Percentiles rank a stretch among this genome's conserved stretches.
Conservation (phyloP, 164 flowering plant genomes). For the Euptelea pleiosperma region DNA sequence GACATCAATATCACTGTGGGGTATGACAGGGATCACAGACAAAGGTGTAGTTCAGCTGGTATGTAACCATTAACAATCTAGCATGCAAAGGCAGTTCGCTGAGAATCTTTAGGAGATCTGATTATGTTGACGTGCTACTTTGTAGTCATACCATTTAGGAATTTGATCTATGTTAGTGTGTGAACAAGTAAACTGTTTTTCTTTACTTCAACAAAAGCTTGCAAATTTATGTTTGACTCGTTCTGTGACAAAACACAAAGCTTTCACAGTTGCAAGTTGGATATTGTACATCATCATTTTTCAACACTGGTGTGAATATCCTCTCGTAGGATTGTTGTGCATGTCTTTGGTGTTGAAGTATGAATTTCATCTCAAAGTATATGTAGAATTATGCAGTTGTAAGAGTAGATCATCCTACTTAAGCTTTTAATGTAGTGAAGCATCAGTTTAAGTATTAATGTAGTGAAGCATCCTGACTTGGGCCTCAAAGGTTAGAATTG, state of each 20-base stretch:
- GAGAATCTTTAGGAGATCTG: not conserved
- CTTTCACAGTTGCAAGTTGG: too few relatives aligned
- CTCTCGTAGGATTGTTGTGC: too few relatives aligned
- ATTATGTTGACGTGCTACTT: not conserved
- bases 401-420: too few relatives aligned
- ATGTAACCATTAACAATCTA: constrained; percentile 17
- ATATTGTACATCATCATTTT: too few relatives aligned
- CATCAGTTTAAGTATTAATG: too few relatives aligned
- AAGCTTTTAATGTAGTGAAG: too few relatives aligned
- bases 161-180: not conserved
- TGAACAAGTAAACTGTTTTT: not conserved
- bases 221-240: not conserved
- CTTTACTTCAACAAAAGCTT: too few relatives aligned
- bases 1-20: constrained; percentile 91
- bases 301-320: too few relatives aligned
- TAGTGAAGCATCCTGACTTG: too few relatives aligned
- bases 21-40: constrained; percentile 85
- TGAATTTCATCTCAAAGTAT: not conserved
- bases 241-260: too few relatives aligned
- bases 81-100: not conserved
- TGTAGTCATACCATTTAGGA: not conserved
- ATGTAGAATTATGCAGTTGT: too few relatives aligned
- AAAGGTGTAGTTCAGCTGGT: constrained; percentile 85
- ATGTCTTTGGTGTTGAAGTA: not conserved
- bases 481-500: too few relatives aligned